Conservation (phyloP, 192 early-diverging fungal species). For the Rhizophagus clarus region DNA sequence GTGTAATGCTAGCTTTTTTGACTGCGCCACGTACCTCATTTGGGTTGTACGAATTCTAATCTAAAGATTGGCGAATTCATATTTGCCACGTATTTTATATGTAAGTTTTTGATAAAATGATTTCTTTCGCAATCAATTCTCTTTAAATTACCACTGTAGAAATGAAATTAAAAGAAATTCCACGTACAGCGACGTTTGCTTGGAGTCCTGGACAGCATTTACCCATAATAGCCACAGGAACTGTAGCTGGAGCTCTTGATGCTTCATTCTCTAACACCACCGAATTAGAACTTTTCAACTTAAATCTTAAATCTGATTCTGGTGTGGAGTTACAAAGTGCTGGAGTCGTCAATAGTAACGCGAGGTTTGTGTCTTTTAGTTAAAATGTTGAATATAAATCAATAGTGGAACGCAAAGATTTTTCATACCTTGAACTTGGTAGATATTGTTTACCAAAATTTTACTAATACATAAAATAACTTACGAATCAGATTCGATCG, state of each 20-base stretch:
- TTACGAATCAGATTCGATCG: slow-evolving; percentile 80
- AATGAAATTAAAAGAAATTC: slow-evolving; percentile 63
- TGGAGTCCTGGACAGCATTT: slow-evolving; percentile 82
- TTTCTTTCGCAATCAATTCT: not conserved
- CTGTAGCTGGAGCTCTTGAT: slow-evolving; percentile 95
- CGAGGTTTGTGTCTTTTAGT: slow-evolving; percentile 53
- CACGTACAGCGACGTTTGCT: slow-evolving; percentile 85
- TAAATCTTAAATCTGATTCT: slow-evolving; percentile 53
- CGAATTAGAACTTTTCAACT: slow-evolving; percentile 86
- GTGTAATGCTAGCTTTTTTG: no score
- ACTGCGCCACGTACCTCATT: no score
- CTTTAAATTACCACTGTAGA: not conserved
- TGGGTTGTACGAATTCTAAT: not conserved
- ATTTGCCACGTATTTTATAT: not conserved
- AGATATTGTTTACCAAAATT: not conserved
- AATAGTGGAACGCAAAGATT: not conserved
- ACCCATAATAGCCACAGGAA: slow-evolving; percentile 84
- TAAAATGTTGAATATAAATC: not conserved
- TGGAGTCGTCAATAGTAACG: slow-evolving; percentile 55
- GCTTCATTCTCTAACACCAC: slow-evolving; percentile 90
- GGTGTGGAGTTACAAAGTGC: slow-evolving; percentile 49
- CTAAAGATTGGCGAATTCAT: not conserved
- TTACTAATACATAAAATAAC: not conserved
- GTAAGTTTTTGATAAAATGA: not conserved
- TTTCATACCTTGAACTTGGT: not conserved